These are phyloP conservation scores for Phycomyces nitens DNA, from an alignment of 192 early-diverging fungal species.

Conservation along the genomic window DNA sequence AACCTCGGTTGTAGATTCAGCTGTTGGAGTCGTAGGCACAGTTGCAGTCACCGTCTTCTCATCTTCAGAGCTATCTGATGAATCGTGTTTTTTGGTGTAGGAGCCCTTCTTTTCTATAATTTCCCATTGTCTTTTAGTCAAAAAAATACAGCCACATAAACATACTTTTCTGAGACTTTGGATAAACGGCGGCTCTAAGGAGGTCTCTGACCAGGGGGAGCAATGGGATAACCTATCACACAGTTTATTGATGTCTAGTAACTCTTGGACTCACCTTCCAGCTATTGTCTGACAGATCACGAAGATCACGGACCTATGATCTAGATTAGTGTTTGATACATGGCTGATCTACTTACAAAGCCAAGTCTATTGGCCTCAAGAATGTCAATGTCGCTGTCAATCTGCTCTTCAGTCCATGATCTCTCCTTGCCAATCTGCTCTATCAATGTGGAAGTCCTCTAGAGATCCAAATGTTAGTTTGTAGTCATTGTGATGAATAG, in stretches of 20 bases:
- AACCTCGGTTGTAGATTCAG: not conserved
- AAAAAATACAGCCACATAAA: not conserved
- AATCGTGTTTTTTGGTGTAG: not conserved
- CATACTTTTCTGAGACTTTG: conserved; percentile 21
- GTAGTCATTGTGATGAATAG: no score
- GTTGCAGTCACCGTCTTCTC: not conserved
- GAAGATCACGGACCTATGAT: conserved; percentile 41
- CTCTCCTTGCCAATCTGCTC: conserved; percentile 48
- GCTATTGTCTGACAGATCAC: conserved; percentile 44
- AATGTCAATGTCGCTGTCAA: conserved; percentile 43
- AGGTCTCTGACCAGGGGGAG: conserved; percentile 50
- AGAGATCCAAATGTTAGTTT: not conserved
- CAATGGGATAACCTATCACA: conserved; percentile 40
- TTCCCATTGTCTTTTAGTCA: no score
- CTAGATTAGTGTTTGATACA: not conserved
- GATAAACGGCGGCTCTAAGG: conserved; percentile 40
- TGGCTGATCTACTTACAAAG: conserved; percentile 16
- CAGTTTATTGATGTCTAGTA: not conserved
- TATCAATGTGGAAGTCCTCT: conserved; percentile 48
- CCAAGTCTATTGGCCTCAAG: conserved; percentile 43
- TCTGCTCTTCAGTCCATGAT: conserved; percentile 43
- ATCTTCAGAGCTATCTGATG: no score
- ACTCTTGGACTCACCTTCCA: conserved; percentile 43
- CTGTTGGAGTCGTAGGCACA: not conserved
- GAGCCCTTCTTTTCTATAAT: not conserved